These are phyloP conservation scores for Tagetes patula DNA, from an alignment of 129 eudicot species.

Conservation along the genomic window DNA sequence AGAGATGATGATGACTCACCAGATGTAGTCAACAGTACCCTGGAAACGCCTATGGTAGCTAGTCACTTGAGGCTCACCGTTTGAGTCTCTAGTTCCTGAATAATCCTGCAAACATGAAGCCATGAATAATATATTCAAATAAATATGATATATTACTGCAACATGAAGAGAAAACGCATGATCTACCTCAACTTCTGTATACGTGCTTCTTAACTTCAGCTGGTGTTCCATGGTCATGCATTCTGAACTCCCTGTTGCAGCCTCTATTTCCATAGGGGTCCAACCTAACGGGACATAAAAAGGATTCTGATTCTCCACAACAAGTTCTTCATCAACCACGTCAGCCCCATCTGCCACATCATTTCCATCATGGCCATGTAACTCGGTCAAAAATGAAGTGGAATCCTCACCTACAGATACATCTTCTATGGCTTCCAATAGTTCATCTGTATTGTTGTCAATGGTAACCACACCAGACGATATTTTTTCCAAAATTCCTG, in stretches of 20 bases:
- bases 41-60: constrained; percentile 81
- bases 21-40: constrained; percentile 95
- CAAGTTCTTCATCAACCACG: constrained; percentile 22
- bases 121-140: background rate
- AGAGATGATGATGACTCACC: constrained; percentile 45
- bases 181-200: constrained; percentile 79
- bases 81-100: constrained; percentile 73
- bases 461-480: constrained; percentile 24
- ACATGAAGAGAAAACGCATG: constrained; percentile 8
- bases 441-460: constrained; percentile 28
- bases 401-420: constrained; percentile 45
- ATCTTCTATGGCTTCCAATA: constrained; percentile 36
- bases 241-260: constrained; percentile 74
- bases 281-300: constrained; percentile 61
- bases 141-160: background rate
- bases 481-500: constrained; percentile 6
- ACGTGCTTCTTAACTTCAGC: constrained; percentile 67
- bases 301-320: constrained; percentile 34
- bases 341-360: constrained; percentile 26
- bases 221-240: constrained; percentile 64
- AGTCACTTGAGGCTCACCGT: constrained; percentile 87
- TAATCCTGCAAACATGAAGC: constrained; percentile 48
- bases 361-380: constrained; percentile 38
- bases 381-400: constrained; percentile 44
- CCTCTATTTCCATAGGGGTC: constrained; percentile 87